Evolutionary conservation across 768 basidiomycete genomes (phyloP), one percentile per base, ranked within the genome.

Genomic region (Tulasnella sp.): DNA sequence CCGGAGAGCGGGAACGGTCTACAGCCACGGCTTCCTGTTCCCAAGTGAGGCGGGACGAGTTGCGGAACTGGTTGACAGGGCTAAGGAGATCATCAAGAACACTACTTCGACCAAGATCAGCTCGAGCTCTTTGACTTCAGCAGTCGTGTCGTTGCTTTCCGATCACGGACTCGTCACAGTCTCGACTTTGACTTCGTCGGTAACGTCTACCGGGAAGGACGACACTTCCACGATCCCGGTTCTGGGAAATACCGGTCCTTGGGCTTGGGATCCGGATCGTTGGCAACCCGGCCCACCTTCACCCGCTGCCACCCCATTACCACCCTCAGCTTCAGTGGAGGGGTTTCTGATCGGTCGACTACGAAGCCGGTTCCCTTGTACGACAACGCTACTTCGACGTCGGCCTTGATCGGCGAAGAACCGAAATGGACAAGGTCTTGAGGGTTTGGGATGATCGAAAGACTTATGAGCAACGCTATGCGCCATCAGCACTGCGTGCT

Each of bases 21-120:
- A 98, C 81, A 90, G 94, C 8, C 97, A 97, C 83, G 97, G 97
- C 0, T 99, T 93, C 85, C 83, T 98, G 40, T 99, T 94, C 86
- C 97, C 97, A 1, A 93, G 94, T 12, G 91, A 95, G 81, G 91
- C 89, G 39, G 86, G 87, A 49, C 88, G 93, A 36, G 87, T 96
- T 83, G 85, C 34, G 85, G 78, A 85, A 83, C 54, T 87, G 91
- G 80, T 81, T 85, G 76, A 84, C 86, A 5, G 87, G 88, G 79
- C 81, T 91, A 58, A 84, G 84, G 72, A 36, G 25, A 34, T 64
- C 38, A 45, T 40, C 29, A 38, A 49, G 37, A 69, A 78, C 49
- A 64, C 81, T 3, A 78, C 80, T 29, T 79, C 80, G 3, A 38
- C 29, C n/a, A 52, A 38, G 17, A 12, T 64, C 25, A 72, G 71